Base-by-base conservation (phyloP, 1,284 basidiomycete species). In the Fomes fomentarius region DNA sequence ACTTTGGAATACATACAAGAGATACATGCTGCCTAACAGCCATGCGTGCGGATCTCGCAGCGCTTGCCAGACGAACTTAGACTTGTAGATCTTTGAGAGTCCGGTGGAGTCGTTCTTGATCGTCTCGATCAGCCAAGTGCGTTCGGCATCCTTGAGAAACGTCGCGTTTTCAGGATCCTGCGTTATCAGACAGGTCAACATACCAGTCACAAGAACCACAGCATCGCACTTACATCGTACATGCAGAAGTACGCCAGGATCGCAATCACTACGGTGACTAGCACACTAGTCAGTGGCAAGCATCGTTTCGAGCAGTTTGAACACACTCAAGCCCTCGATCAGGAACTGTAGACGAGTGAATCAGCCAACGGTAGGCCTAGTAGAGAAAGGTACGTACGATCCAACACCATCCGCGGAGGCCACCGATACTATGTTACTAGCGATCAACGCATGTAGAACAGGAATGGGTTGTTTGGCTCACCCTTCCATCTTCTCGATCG, bases 101-200 rank as follows among this genome's bases (percentile, higher is more conserved):
- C 45, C 44, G 11, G 53, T 55, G 11, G 54, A 62, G 30, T 68
- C 66, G 10, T 54, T 46, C 17, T 62, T 57, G n/a, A 78, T 66
- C 70, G 59, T 61, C n/a, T 42, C 56, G 67, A 63, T 69, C 61
- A 58, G 74, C 65, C 61, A 71, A 52, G 56, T 63, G 34, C 51
- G 51, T 33, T 53, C 51, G 22, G 28, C 21, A 10, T 42, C 38
- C 3, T 43, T 12, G 50, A 68, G 25, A 34, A 52, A 52, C 9
- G 43, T 4, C n/a, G 74, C 66, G 4, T 66, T 61, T 10, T 63
- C 60, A 1, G 76, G 76, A 33, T 72, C 75, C 63, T 87, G 38
- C 10, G 8, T 1, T 11, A 39, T 24, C 19, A 9, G 10, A 11
- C 2, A 22, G 17, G 38, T 9, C 24, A 21, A 39, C n/a, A n/a